Evolutionary conservation across 2,329 filamentous ascomycete species (phyloP).

Genomic region (Cylindrodendrum hubeiense): DNA sequence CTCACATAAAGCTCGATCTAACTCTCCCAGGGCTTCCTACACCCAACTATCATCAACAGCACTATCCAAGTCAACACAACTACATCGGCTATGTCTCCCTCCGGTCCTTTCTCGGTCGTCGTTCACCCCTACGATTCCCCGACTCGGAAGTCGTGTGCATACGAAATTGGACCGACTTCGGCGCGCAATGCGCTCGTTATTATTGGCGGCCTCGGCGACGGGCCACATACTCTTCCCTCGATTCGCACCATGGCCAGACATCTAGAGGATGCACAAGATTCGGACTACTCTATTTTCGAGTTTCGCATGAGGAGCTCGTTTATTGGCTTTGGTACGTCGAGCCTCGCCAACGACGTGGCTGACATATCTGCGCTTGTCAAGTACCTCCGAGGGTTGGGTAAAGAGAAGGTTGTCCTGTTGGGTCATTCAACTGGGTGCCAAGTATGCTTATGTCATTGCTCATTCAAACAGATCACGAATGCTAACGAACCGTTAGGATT

Average conservation of each 20-base stretch:
- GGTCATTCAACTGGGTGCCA: constrained; percentile 72
- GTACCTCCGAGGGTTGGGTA: constrained; percentile 65
- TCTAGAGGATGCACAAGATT: constrained; percentile 52
- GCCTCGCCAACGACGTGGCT: constrained; percentile 64
- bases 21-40: not conserved
- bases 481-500: constrained; percentile 57
- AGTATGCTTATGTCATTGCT: constrained; percentile 48
- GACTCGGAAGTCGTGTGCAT: constrained; percentile 57
- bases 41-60: not conserved
- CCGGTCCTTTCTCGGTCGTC: constrained; percentile 55
- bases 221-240: constrained; percentile 74
- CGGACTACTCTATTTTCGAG: constrained; percentile 68
- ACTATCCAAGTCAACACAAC: not conserved
- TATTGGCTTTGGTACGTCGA: constrained; percentile 62
- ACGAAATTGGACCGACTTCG: constrained; percentile 57
- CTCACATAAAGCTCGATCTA: constrained; percentile 1
- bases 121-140: constrained; percentile 61
- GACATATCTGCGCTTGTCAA: constrained; percentile 66
- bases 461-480: not conserved
- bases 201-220: constrained; percentile 78
- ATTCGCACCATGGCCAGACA: constrained; percentile 59
- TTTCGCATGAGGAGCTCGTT: constrained; percentile 68
- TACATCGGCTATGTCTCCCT: constrained; percentile 40
- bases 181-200: constrained; percentile 73
- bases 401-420: constrained; percentile 65